Evolutionary conservation across 768 basidiomycete species (phyloP), one percentile per base, ranked within the genome.

Genomic region (Nidula microcarpa): DNA sequence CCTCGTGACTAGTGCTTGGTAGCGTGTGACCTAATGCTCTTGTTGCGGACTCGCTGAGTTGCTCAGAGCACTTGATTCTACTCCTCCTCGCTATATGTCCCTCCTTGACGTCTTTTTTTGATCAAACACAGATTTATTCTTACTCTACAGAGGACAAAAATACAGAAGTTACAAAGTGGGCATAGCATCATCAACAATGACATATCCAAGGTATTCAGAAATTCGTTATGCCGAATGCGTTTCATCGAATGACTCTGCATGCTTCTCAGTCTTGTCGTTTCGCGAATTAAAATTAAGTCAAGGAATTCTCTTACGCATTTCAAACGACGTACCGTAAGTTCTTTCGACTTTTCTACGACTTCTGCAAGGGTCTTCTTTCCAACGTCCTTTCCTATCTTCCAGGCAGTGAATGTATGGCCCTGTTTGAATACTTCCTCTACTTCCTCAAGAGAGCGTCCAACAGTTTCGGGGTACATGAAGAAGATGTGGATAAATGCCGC

Each of bases 381-480:
- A 23, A 85, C 81, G 35, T 82, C 67, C 56, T 77, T 76, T 37
- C 75, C 74, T 56, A 89, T 77, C 55, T 76, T 78, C 89, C 89
- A 91, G 5, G 89, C 87, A 14, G 82, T 74, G 69, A 86, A 91
- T 33, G 68, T 63, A 58, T 91, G 81, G 0, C 86, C 87, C 58
- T 84, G 80, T 5, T 73, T 69, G 73, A 91, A 91, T 57, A 91
- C 80, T 5, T 85, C 88, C 63, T 91, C 89, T 41, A 91, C 77
- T 66, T 91, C 89, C 67, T 91, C 89, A 7, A 91, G 78, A 2
- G 85, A 80, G 0, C 86, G 77, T 4, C 83, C 82, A 11, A 83
- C 82, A 2, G 87, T 89, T 68, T 91, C 89, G 10, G 88, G 89
- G 77, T 81, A 91, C 77, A 86, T 85, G 78, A 91, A 89, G 62